Base-by-base conservation (phyloP, 23 red algal species). In the Gracilaria gracilis region DNA sequence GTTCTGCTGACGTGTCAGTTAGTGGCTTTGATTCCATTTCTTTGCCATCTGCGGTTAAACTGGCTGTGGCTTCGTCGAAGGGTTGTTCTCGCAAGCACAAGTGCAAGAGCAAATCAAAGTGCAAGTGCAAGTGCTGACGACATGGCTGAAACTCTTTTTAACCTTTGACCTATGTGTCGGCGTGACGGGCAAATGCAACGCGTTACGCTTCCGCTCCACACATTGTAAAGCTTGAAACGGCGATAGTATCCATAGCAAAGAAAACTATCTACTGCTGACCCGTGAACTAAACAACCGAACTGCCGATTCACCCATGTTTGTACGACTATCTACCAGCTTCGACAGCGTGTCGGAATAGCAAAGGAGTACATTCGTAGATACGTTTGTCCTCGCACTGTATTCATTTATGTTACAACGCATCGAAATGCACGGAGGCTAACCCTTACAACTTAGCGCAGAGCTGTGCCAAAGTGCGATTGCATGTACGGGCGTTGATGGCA, bases 351-450 rank as follows among this genome's bases (percentile, higher is more conserved):
- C n/a, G 12, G n/a, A 64, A 64, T n/a, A n/a, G n/a, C n/a, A n/a
- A n/a, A n/a, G n/a, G n/a, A n/a, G n/a, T n/a, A n/a, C n/a, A n/a
- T n/a, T n/a, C n/a, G n/a, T n/a, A n/a, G n/a, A n/a, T n/a, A n/a
- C n/a, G n/a, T n/a, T n/a, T n/a, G n/a, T n/a, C n/a, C n/a, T n/a
- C n/a, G 59, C 59, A 64, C 28, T 64, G 59, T 32, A 2, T 32
- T 15, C 59, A 6, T 64, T 64, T 27, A 64, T 64, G 59, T 64
- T 69, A 37, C 64, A 69, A 36, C 64, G 32, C 64, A 69, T 69
- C 29, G 64, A 69, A 69, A 69, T 69, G 64, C 64, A 13, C 32
- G 33, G 1, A 19, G 0, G 59, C 59, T 64, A n/a, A n/a, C n/a
- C n/a, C n/a, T n/a, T n/a, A 31, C 59, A 32, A 64, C 9, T 28